Conservation (phyloP, 805 yeast genomes). For the Naumovozyma baii region DNA sequence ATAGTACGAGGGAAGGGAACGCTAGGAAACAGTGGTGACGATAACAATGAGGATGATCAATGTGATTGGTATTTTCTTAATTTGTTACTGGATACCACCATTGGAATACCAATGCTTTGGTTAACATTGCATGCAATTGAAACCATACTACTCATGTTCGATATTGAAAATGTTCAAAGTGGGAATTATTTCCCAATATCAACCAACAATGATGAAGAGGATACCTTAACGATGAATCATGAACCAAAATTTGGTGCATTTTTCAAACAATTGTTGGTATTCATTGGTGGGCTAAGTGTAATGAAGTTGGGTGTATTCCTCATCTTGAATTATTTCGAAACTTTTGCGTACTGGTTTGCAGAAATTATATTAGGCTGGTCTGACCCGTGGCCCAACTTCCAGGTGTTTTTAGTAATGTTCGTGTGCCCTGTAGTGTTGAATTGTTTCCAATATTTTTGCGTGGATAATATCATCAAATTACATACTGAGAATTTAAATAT, state of each 20-base stretch:
- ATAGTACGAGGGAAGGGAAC: too few relatives aligned
- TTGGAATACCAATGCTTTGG: conserved; percentile 82
- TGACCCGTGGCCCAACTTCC: conserved; percentile 67
- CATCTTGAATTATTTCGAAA: conserved; percentile 53
- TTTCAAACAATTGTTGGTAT: conserved; percentile 60
- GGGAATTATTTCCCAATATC: conserved; percentile 32
- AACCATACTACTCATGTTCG: conserved; percentile 26
- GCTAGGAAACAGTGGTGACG: conserved; percentile 8
- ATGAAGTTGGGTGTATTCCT: conserved; percentile 57
- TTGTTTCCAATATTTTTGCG: conserved; percentile 60
- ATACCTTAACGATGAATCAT: conserved; percentile 46
- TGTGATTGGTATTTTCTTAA: conserved; percentile 94
- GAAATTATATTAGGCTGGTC: conserved; percentile 75
- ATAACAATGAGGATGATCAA: conserved; percentile 49
- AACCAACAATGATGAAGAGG: conserved; percentile 1
- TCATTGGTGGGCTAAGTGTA: conserved; percentile 48
- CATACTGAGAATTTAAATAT: conserved; percentile 27
- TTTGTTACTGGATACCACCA: conserved; percentile 80
- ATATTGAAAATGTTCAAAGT: conserved; percentile 37
- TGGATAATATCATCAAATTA: conserved; percentile 64
- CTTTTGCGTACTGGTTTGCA: conserved; percentile 66
- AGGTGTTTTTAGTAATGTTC: conserved; percentile 80
- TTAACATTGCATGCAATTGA: conserved; percentile 43
- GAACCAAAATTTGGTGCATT: conserved; percentile 52
- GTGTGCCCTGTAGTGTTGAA: conserved; percentile 68